Conservation (phyloP, 2,329 filamentous ascomycete species). For the Bipolaris gigantea region DNA sequence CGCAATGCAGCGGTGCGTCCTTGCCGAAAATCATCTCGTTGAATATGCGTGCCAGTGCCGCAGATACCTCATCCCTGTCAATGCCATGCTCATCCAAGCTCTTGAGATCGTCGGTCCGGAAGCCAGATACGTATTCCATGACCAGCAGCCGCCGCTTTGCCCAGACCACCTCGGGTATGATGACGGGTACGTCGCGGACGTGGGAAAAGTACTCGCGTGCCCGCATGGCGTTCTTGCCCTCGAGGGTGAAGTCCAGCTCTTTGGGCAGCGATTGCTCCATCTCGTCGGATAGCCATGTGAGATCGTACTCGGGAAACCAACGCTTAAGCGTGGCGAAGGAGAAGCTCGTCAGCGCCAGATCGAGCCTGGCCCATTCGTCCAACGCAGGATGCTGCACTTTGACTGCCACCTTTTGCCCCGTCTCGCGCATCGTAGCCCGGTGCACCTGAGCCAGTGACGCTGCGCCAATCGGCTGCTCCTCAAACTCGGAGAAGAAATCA, state of each 20-base stretch:
- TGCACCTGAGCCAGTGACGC: constrained; percentile 96
- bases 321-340: constrained; percentile 87
- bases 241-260: constrained; percentile 85
- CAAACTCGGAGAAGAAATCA: constrained; percentile 86
- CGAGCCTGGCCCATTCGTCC: constrained; percentile 86
- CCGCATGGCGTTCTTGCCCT: constrained; percentile 80
- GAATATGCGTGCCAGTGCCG: constrained; percentile 86
- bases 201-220: constrained; percentile 79
- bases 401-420: constrained; percentile 85
- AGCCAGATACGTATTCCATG: constrained; percentile 90
- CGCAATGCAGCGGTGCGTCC: constrained; percentile 87
- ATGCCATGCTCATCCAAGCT: constrained; percentile 86
- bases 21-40: constrained; percentile 99
- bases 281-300: constrained; percentile 92
- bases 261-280: constrained; percentile 89
- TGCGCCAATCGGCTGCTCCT: constrained; percentile 78
- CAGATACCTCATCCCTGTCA: constrained; percentile 92
- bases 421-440: constrained; percentile 78
- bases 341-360: constrained; percentile 82
- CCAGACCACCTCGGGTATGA: constrained; percentile 90
- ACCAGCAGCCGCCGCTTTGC: constrained; percentile 86
- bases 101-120: constrained; percentile 82
- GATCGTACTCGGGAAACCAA: constrained; percentile 96
- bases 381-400: constrained; percentile 93
- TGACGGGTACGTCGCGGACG: constrained; percentile 73